Base-by-base conservation (phyloP, 2,329 filamentous ascomycete species). In the Chaetothyriales sp. region DNA sequence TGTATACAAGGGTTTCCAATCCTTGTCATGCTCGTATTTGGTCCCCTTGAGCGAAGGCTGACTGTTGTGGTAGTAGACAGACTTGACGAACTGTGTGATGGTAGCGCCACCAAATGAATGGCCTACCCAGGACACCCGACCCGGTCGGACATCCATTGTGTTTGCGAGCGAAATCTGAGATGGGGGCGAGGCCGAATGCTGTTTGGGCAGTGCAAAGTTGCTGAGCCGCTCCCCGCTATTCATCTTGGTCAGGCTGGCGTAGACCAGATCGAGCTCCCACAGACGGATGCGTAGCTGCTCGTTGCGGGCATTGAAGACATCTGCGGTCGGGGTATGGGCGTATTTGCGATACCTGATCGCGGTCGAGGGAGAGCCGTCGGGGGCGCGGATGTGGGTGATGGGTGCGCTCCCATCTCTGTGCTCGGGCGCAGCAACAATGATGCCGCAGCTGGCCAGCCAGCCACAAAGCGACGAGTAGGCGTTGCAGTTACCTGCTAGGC, bases 401-500 rank as follows among this genome's bases (percentile, higher is more conserved):
- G 86, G 83, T 2, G 83, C 76, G 63, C 83, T 89, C 48, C 86
- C 85, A 61, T 94, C 87, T 44, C 87, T 77, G 63, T 93, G 87
- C 61, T 93, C 87, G 0, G 85, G 80, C 51, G 85, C 87, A 49
- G 90, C 70, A 1, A 93, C 86, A 6, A 92, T 79, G 19, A 89
- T 73, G 43, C 87, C 87, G 61, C 92, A 81, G 18, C 84, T 87
- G 3, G 87, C 84, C 25, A 94, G 69, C 0, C 84, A 86, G 15
- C 84, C 84, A 18, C 77, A 82, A 20, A 93, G 69, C 61, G 89
- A 83, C n/a, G 85, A 90, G 68, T 94, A 94, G 9, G 85, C 80
- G 61, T 92, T 92, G 57, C 85, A 77, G 53, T 79, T 82, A 39
- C 87, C 87, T 39, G 84, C 87, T 1, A 94, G 73, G 0, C 87